phyloP scores from a whole-genome alignment of 2,329 filamentous ascomycete species.

The Pseudogymnoascus sp. region DNA sequence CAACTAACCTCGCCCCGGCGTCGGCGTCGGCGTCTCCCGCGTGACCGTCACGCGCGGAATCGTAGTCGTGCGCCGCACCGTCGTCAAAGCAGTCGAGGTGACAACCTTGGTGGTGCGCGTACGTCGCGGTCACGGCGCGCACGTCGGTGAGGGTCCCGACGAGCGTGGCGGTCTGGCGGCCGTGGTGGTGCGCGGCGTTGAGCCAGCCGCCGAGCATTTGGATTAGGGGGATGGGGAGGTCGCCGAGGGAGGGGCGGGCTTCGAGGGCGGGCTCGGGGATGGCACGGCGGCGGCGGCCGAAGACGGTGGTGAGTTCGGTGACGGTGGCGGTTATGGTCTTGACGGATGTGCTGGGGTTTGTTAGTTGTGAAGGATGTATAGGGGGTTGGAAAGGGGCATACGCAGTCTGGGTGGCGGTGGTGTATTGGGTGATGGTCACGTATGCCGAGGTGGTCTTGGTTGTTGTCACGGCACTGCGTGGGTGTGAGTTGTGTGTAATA shows the following conservation, averaged over 20 bases:
- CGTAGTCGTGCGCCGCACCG: neutral
- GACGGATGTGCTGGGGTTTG: neutral
- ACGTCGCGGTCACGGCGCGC: neutral
- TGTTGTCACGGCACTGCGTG: neutral
- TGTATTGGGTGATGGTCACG: neutral
- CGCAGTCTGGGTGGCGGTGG: neutral
- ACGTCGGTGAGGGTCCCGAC: neutral
- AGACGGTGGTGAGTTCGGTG: neutral
- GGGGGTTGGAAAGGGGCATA: neutral
- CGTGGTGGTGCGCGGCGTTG: neutral
- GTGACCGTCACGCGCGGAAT: neutral
- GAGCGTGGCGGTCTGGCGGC: neutral
- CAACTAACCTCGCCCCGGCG: no score
- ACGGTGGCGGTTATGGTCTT: constrained; percentile 1
- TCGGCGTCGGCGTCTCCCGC: neutral
- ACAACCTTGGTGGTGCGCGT: neutral
- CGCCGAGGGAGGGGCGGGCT: neutral
- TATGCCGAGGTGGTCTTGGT: neutral
- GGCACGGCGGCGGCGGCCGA: neutral
- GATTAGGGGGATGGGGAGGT: neutral
- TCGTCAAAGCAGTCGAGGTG: neutral
- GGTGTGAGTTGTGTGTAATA: neutral
- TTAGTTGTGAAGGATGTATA: neutral
- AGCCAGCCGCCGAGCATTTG: neutral
- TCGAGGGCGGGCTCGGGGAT: neutral